A percentile compares a stretch with the other conserved stretches of the same genome.
Conservation (phyloP, 768 basidiomycete genomes). For the Hypholoma sublateritium region DNA sequence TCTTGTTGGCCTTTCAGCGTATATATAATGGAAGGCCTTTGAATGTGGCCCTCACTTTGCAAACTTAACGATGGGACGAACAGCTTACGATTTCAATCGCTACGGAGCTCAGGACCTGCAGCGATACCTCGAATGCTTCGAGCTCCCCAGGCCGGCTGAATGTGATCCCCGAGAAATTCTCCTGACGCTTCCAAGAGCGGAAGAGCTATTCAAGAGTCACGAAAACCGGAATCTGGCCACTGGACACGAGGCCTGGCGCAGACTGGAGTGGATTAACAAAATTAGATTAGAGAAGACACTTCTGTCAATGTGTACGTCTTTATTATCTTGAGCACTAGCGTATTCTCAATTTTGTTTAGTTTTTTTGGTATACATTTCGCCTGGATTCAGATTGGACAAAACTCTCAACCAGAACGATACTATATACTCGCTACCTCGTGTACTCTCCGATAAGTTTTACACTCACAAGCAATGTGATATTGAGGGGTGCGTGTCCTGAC, state of each 20-base stretch:
- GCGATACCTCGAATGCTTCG: constrained; percentile 45
- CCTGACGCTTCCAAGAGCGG: constrained; percentile 28
- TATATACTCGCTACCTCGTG: constrained; percentile 4
- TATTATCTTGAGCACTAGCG: background rate
- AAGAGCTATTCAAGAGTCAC: constrained; percentile 37
- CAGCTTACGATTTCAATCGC: constrained; percentile 22
- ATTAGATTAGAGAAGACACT: constrained; percentile 23
- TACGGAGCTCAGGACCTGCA: constrained; percentile 44
- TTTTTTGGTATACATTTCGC: constrained; percentile 4
- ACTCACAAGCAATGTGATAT: constrained; percentile 24
- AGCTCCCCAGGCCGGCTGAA: constrained; percentile 37
- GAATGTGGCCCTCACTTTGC: background rate
- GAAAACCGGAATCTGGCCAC: constrained; percentile 38
- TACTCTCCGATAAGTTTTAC: constrained; percentile 6
- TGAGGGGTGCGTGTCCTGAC: constrained; percentile 17
- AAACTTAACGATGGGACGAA: constrained; percentile 15
- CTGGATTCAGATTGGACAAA: background rate
- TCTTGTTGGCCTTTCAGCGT: background rate
- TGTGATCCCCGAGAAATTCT: constrained; percentile 26
- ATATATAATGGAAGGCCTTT: background rate
- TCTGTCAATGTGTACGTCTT: constrained; percentile 1
- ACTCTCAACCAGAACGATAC: background rate
- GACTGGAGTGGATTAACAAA: constrained; percentile 46
- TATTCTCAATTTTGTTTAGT: background rate
- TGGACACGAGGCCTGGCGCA: constrained; percentile 48